Evolutionary conservation across 306 rosid species (phyloP).

Genomic region (Begonia loranthoides): DNA sequence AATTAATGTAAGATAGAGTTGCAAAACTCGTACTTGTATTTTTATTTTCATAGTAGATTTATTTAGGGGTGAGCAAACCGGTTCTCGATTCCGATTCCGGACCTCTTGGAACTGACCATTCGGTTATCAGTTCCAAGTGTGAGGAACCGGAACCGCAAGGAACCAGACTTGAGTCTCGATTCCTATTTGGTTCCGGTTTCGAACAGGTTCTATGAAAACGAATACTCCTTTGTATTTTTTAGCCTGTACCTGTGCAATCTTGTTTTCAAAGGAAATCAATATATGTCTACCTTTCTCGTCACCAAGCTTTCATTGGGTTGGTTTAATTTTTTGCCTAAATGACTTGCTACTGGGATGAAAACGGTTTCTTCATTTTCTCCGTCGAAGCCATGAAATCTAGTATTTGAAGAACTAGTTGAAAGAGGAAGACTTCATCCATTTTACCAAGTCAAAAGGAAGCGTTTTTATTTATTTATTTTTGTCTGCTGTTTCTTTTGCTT

Average conservation of each 20-base stretch:
- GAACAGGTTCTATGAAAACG: slow-evolving; percentile 13
- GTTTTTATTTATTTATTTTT: background rate
- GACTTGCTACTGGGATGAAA: slow-evolving; percentile 9
- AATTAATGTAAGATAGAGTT: no score
- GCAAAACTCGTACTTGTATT: no score
- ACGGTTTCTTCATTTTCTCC: slow-evolving; percentile 16
- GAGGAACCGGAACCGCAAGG: no score
- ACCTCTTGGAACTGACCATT: no score
- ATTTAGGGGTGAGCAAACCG: no score
- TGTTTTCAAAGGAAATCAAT: slow-evolving; percentile 6
- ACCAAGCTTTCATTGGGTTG: slow-evolving; percentile 13
- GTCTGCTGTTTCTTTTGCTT: background rate
- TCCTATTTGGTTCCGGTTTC: no score
- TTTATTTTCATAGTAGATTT: no score
- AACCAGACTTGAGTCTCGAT: no score
- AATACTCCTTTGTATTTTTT: slow-evolving; percentile 12
- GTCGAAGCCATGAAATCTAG: slow-evolving; percentile 8
- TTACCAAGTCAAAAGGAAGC: background rate
- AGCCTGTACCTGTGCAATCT: slow-evolving; percentile 8
- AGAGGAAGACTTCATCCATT: background rate
- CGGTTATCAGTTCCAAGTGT: no score
- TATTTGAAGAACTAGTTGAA: slow-evolving; percentile 8
- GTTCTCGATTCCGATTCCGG: no score
- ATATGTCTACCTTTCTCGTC: slow-evolving; percentile 13
- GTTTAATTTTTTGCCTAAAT: slow-evolving; percentile 6